A percentile compares a stretch with the other conserved stretches of the same genome.
These are phyloP conservation scores for Groenewaldozyma sp. DNA, from an alignment of 1,139 yeast species.

Conservation along the genomic window DNA sequence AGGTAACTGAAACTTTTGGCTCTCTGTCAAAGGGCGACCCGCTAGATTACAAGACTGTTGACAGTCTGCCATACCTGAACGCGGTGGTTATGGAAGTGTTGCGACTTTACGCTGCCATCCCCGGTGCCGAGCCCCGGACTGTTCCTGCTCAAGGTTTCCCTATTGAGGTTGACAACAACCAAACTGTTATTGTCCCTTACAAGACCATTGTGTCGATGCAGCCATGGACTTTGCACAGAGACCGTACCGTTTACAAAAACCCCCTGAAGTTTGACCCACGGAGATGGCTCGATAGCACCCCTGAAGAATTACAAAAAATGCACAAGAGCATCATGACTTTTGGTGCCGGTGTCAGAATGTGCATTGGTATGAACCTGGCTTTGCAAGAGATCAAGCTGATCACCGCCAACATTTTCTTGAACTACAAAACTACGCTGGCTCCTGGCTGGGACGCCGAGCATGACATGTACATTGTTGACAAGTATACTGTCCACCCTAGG, in stretches of 20 bases:
- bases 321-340: conserved; percentile 54
- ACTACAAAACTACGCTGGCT: conserved; percentile 31
- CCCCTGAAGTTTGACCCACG: conserved; percentile 49
- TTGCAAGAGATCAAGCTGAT: conserved; percentile 56
- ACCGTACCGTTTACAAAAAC: conserved; percentile 39
- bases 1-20: conserved; percentile 27
- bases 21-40: conserved; percentile 8
- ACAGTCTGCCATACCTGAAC: conserved; percentile 44
- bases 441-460: conserved; percentile 24
- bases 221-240: conserved; percentile 58
- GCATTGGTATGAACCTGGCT: conserved; percentile 64
- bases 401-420: conserved; percentile 45
- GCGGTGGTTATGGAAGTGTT: conserved; percentile 52
- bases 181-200: conserved; percentile 33
- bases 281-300: conserved; percentile 46
- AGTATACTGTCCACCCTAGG: conserved; percentile 32
- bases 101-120: conserved; percentile 60
- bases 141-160: conserved; percentile 31
- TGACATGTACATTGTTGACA: conserved; percentile 29
- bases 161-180: conserved; percentile 15
- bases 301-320: conserved; percentile 37
- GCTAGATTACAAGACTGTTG: conserved; percentile 33
- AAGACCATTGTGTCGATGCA: conserved; percentile 55
- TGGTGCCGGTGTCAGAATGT: conserved; percentile 71
- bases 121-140: conserved; percentile 63